phyloP scores from a whole-genome alignment of 2,329 filamentous ascomycete species.

The Fusarium bulbicola region DNA sequence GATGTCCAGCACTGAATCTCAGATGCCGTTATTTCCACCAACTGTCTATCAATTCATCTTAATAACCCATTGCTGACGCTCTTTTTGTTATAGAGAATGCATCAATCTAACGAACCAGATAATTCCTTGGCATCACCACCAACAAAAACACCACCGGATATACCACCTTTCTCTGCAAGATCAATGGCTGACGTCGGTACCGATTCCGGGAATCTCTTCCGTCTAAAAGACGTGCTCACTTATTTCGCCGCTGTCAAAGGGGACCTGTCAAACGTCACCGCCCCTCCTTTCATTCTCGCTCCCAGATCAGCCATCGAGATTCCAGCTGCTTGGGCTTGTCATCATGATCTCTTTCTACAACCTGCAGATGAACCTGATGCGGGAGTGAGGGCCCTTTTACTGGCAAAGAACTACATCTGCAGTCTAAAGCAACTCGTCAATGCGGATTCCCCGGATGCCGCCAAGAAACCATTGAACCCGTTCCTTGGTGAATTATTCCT shows the following conservation, averaged over 20 bases:
- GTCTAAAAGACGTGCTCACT: constrained; percentile 9
- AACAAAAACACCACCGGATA: neutral
- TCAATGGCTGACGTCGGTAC: constrained; percentile 16
- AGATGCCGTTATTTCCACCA: neutral
- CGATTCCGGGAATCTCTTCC: constrained; percentile 11
- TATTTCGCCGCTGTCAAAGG: constrained; percentile 50
- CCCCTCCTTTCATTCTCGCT: constrained; percentile 59
- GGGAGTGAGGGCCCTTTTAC: constrained; percentile 2
- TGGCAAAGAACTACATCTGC: constrained; percentile 16
- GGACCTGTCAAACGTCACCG: constrained; percentile 62
- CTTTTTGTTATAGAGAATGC: neutral
- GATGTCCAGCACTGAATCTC: neutral
- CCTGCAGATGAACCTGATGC: constrained; percentile 15
- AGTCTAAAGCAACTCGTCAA: constrained; percentile 14
- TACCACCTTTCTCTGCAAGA: neutral
- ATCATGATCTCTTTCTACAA: constrained; percentile 23
- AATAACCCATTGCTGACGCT: neutral
- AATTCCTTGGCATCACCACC: constrained; percentile 6
- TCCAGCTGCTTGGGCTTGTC: constrained; percentile 57
- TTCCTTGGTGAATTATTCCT: constrained; percentile 62
- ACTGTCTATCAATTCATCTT: neutral
- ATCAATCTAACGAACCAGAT: neutral
- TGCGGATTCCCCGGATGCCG: constrained; percentile 1
- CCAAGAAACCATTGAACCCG: constrained; percentile 62
- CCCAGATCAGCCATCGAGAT: constrained; percentile 61